Conservation (phyloP, 1,139 yeast species). For the Debaryomyces nepalensis region DNA sequence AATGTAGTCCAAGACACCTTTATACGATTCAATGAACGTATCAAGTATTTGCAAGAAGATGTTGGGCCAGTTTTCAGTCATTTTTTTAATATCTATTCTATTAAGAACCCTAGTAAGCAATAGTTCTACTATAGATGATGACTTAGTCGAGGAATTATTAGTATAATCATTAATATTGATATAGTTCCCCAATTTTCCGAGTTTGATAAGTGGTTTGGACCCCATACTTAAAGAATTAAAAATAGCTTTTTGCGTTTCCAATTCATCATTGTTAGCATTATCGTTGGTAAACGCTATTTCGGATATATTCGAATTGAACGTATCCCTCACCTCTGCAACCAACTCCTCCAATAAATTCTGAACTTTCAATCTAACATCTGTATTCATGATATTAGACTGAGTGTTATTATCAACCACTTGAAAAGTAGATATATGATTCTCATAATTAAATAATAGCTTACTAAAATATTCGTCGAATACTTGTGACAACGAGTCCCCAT, state of each 20-base stretch:
- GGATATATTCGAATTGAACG: slow-evolving; percentile 12
- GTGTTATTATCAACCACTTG: slow-evolving; percentile 5
- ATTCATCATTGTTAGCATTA: slow-evolving; percentile 17
- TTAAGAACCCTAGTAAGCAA: slow-evolving; percentile 24
- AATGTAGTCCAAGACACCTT: slow-evolving; percentile 29
- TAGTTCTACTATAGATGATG: slow-evolving; percentile 18
- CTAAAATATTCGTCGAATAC: slow-evolving; percentile 17
- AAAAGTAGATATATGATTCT: slow-evolving; percentile 6
- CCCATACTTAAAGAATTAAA: slow-evolving; percentile 22
- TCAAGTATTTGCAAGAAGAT: slow-evolving; percentile 24
- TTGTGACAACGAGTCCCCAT: slow-evolving; percentile 25
- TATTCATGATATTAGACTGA: slow-evolving; percentile 21
- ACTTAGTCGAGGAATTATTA: slow-evolving; percentile 8
- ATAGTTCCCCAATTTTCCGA: slow-evolving; percentile 33
- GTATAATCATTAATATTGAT: slow-evolving; percentile 25
- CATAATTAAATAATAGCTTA: slow-evolving; percentile 16
- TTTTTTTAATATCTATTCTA: slow-evolving; percentile 24
- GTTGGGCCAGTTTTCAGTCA: slow-evolving; percentile 27
- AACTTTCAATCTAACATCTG: slow-evolving; percentile 29
- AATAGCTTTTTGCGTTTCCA: slow-evolving; percentile 23
- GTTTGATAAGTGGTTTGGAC: slow-evolving; percentile 28
- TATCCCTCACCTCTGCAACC: slow-evolving; percentile 25
- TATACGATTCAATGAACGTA: slow-evolving; percentile 23
- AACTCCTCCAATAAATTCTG: slow-evolving; percentile 29
- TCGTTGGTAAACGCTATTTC: slow-evolving; percentile 13